Evolutionary conservation across 2,329 filamentous ascomycete species (phyloP), one percentile per base, ranked within the genome.

Genomic region (Penicillium sp.): DNA sequence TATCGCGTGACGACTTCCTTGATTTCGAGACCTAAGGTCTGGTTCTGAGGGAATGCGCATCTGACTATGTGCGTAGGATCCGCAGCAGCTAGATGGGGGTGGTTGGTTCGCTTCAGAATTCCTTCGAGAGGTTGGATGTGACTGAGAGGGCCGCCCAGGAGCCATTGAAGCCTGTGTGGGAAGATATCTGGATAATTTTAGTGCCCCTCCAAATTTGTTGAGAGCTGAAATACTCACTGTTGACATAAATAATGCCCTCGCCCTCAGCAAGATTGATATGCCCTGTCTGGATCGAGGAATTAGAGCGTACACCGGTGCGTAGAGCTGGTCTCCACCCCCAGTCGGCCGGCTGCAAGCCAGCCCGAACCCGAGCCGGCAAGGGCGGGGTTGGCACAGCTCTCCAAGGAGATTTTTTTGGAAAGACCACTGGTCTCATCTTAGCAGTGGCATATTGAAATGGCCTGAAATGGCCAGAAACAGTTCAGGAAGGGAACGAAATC

Each of bases 161-260:
- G 66, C 78, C 84, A 87, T 63, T 83, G 81, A 27, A 96, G 80
- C 61, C 85, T 89, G 23, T 94, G 78, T 1, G 93, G 93, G 55
- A 95, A 95, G 43, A 97, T 81, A 72, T 94, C 89, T 92, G 54
- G 23, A 39, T 8, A 4, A 3, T 3, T 8, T 40, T 27, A 15
- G 9, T 17, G 13, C 15, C 52, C 55, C 55, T 17, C n/a, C n/a
- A 45, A 26, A 21, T 42, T 15, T 40, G 17, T 8, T 21, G 32
- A 13, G 36, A 47, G 3, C 23, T 46, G 23, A 24, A 10, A 7
- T 29, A 66, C 84, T 68, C 74, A 92, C 89, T 96, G 68, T 96
- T 91, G 65, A 97, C 87, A 75, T 95, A 99, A 6, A 97, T 72
- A 39, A 97, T 86, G 0, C 88, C 87, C 75, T 97, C 90, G 61